These are phyloP conservation scores for Pleomassaria siparia DNA, from an alignment of 2,329 filamentous ascomycete genomes.

Conservation along the genomic window DNA sequence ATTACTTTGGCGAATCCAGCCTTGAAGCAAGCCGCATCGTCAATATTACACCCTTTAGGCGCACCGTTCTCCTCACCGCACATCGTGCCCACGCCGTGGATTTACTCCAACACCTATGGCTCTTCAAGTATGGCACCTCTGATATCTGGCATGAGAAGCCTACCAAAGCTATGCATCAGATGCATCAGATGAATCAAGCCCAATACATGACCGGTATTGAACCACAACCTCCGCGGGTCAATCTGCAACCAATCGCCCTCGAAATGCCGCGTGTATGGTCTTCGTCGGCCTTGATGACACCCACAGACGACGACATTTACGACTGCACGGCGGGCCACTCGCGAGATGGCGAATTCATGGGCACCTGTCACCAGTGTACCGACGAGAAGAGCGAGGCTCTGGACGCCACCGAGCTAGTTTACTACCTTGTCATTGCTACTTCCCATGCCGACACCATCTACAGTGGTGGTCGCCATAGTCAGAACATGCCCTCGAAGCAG, in stretches of 20 bases:
- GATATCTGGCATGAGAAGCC: constrained; percentile 38
- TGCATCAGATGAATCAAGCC: constrained; percentile 10
- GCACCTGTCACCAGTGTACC: constrained; percentile 27
- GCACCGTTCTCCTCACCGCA: constrained; percentile 24
- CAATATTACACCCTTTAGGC: constrained; percentile 25
- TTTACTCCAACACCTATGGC: constrained; percentile 32
- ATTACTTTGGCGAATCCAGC: constrained; percentile 22
- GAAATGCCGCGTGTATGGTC: constrained; percentile 33
- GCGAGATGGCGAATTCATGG: constrained; percentile 12
- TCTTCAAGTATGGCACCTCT: constrained; percentile 25
- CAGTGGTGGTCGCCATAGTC: constrained; percentile 7
- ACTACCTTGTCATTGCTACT: constrained; percentile 30
- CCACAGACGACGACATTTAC: constrained; percentile 30
- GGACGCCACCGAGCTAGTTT: constrained; percentile 22
- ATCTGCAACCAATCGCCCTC: constrained; percentile 20
- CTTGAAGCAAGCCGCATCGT: constrained; percentile 18
- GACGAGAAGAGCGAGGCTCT: constrained; percentile 29
- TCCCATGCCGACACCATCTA: constrained; percentile 15
- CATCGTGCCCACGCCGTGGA: constrained; percentile 27
- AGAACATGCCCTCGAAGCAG: constrained; percentile 11
- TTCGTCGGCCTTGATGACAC: constrained; percentile 30
- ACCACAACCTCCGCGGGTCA: constrained; percentile 4
- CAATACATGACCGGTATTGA: constrained; percentile 17
- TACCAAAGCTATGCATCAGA: constrained; percentile 1
- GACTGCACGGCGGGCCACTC: constrained; percentile 23